Evolutionary conservation across 805 yeast genomes (phyloP), one percentile per base, ranked within the genome.

Genomic region (Candida boleticola): DNA sequence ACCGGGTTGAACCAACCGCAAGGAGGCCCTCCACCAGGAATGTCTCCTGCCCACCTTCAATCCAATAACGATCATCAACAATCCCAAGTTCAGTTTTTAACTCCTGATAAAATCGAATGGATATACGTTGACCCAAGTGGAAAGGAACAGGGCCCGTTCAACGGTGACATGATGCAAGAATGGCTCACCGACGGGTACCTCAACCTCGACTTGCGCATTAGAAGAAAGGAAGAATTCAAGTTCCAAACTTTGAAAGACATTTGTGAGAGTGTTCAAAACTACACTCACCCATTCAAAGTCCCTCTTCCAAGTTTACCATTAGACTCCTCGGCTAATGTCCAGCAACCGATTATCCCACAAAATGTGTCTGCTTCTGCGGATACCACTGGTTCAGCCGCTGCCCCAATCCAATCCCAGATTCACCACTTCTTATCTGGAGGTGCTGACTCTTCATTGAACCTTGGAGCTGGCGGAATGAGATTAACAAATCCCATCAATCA

Each of bases 131-230:
- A 88, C 58, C 80, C 87, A 0, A 60, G 72, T 31, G 87, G 85
- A 3, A 72, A 63, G 39, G 81, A 79, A 47, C 95, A 87, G 57
- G 96, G 96, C 18, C 96, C 96, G 3, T 88, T 88, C 61, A 69
- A 71, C 36, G 89, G 90, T 2, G 58, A 63, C 20, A 63, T 75
- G 62, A 88, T 88, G 96, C 90, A 85, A 49, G 79, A 69, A 39
- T 88, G 96, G 96, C 79, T 75, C 44, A 55, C 74, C 6, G 74
- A 73, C 33, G 79, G 80, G 2, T 85, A 83, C 62, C 68, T 87
- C 50, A 66, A 66, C 30, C 69, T 67, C 9, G 79, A 73, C 44
- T 66, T 88, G 47, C 63, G 64, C 31, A 65, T 89, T 42, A 73
- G 84, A 42, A 74, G 92, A 25, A 75, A 69, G 17, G 83, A 75